Evolutionary conservation across 2,329 filamentous ascomycete species (phyloP), one percentile per base, ranked within the genome.

Genomic region (Cladosporium oxysporum): DNA sequence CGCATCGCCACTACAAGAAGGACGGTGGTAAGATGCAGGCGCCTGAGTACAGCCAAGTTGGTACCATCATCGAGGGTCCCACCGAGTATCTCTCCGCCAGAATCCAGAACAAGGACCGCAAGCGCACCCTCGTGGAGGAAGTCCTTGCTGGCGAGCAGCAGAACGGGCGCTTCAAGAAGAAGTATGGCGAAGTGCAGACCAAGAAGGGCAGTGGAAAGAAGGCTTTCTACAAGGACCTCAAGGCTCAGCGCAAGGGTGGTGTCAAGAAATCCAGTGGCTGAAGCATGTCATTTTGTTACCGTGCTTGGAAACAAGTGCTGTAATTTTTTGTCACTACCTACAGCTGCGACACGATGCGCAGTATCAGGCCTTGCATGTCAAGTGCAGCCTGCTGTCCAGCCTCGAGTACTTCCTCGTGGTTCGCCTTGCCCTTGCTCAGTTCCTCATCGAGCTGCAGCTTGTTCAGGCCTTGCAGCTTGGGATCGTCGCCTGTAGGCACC

Each of bases 1-100:
- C 93, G 0, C 94, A 98, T 76, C 85, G 91, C 59, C 91, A 94
- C 74, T 96, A 96, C 83, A 96, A 94, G 77, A 98, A 97, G 78
- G 89, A 94, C 61, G 86, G 82, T 60, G 85, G 87, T 64, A 93
- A 90, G 75, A 84, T 86, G 66, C 83, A 87, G 67, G 80, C 90
- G 1, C 95, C 95, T 1, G 88, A 92, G 68, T 98, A 91, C 76
- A 96, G 91, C 23, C 92, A 96, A 73, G 87, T 97, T 31, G 95
- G 94, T 66, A 94, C 91, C 6, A 87, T 99, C 67, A 86, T 97
- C 65, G 90, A 96, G 74, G 93, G 93, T 1, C 89, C 93, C 1
- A 93, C 92, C 0, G 94, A 98, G 75, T 97, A 90, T 80, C 92
- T 89, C 82, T 93, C 86, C 74, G 86, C 88, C 23, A 88, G 94